A percentile compares a stretch with the other conserved stretches of the same genome.
phyloP scores from a whole-genome alignment of 805 yeast species.

The Candida ipomoeae region DNA sequence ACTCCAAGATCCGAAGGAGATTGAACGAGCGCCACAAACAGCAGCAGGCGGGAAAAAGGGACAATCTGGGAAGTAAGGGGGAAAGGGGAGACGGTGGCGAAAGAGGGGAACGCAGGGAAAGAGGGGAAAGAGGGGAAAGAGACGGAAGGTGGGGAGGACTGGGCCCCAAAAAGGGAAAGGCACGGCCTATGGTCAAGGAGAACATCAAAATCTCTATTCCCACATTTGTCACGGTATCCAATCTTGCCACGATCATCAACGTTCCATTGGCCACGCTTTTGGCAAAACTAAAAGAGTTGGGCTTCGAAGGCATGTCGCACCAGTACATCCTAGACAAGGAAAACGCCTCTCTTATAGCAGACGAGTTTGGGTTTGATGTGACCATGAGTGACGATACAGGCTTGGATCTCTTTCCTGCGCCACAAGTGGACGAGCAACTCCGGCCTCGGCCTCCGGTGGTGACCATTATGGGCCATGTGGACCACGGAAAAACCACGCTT shows the following conservation, averaged over 20 bases:
- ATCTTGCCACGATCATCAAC: constrained; percentile 67
- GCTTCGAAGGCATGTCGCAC: constrained; percentile 67
- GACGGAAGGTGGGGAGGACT: background rate
- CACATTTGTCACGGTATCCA: constrained; percentile 71
- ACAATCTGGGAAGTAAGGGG: background rate
- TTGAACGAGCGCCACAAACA: constrained; percentile 17
- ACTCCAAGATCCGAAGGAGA: constrained; percentile 17
- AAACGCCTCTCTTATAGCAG: constrained; percentile 81
- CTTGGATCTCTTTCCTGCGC: constrained; percentile 53
- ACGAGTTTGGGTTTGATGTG: constrained; percentile 77
- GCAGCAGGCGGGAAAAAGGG: constrained; percentile 9
- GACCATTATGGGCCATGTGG: constrained; percentile 98
- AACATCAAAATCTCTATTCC: constrained; percentile 52
- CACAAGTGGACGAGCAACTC: constrained; percentile 43
- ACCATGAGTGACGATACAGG: constrained; percentile 54
- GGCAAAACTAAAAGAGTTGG: constrained; percentile 56
- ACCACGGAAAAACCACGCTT: constrained; percentile 95
- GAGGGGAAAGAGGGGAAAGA: background rate
- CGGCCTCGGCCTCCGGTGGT: constrained; percentile 87
- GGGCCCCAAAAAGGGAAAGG: background rate
- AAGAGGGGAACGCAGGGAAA: background rate
- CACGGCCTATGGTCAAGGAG: background rate
- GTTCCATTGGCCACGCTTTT: constrained; percentile 61
- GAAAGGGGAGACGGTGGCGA: background rate
- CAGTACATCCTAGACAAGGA: constrained; percentile 83